Evolutionary conservation across 768 basidiomycete genomes (phyloP).

Genomic region (Cystofilobasidium macerans): DNA sequence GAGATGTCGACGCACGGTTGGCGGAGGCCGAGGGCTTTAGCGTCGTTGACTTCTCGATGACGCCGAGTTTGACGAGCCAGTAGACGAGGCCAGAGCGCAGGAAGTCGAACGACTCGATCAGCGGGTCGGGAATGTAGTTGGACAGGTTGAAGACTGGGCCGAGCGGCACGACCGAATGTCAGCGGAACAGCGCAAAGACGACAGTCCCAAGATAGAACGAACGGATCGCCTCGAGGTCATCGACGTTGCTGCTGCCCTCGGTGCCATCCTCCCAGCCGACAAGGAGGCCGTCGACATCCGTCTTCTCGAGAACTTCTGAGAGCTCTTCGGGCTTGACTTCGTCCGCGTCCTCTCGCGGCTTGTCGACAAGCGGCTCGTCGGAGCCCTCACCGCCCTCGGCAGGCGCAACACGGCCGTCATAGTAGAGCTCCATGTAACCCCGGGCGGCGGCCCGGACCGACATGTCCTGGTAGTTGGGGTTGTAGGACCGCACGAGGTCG

Average conservation of each 20-base stretch:
- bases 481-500: conserved; percentile 71
- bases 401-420: conserved; percentile 18
- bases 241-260: conserved; percentile 38
- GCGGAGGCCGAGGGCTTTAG: not conserved
- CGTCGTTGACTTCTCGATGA: conserved; percentile 39
- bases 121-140: conserved; percentile 72
- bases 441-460: conserved; percentile 92
- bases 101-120: conserved; percentile 61
- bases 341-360: conserved; percentile 39
- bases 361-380: conserved; percentile 37
- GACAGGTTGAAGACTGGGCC: conserved; percentile 61
- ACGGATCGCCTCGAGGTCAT: conserved; percentile 46
- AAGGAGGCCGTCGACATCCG: conserved; percentile 63
- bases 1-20: not conserved
- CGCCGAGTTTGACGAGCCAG: conserved; percentile 55
- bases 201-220: conserved; percentile 39
- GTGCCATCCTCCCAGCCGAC: conserved; percentile 55
- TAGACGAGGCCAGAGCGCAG: conserved; percentile 52
- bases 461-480: conserved; percentile 99
- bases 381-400: conserved; percentile 20
- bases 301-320: conserved; percentile 44
- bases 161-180: not conserved
- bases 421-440: conserved; percentile 62
- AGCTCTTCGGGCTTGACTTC: conserved; percentile 49
- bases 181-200: not conserved